Base-by-base conservation (phyloP, 2,329 filamentous ascomycete species). In the Samsoniella hepiali region DNA sequence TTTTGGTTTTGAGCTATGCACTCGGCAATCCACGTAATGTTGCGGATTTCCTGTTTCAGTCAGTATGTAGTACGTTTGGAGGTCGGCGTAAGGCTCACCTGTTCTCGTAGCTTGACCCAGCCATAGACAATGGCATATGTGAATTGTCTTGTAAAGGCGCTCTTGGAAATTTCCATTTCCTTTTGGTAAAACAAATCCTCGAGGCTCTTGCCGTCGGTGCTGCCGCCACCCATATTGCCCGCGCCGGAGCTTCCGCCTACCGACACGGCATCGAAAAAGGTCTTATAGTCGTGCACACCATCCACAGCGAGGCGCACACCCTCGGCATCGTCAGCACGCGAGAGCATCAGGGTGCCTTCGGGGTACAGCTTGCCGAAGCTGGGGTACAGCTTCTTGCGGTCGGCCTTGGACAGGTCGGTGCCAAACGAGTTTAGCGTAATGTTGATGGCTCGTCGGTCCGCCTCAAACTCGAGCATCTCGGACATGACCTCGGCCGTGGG, bases 1-100 rank as follows among this genome's bases (percentile, higher is more conserved):
- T 99, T 99, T 79, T 99, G 95, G 82, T 97, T 97, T 80, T 99
- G 95, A 63, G 95, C 95, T 84, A 99, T 99, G 80, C 95, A 99
- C 79, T 99, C 95, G 29, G 95, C 90, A 77, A 99, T 99, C 95
- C 95, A 99, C 58, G 95, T 98, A 73, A 99, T 97, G 79, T 99
- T 99, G 68, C 95, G 91, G 72, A 98, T 97, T 90, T 99, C 95
- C 93, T 98, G 66, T 3, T 7, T 27, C 3, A 27, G 5, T 47
- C 32, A 71, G 82, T 71, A 79, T 13, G 74, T 62, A 59, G 27
- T 36, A 0, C 8, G 62, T 47, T 29, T 27, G 5, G 13, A 8
- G 27, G 27, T 22, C 22, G 56, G n/a, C 22, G 17, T 31, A 15
- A 13, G 31, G 75, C 88, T 75, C 79, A 97, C 94, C 88, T 99